Evolutionary conservation across 768 basidiomycete genomes (phyloP).

Genomic region (Boletellus ananas): DNA sequence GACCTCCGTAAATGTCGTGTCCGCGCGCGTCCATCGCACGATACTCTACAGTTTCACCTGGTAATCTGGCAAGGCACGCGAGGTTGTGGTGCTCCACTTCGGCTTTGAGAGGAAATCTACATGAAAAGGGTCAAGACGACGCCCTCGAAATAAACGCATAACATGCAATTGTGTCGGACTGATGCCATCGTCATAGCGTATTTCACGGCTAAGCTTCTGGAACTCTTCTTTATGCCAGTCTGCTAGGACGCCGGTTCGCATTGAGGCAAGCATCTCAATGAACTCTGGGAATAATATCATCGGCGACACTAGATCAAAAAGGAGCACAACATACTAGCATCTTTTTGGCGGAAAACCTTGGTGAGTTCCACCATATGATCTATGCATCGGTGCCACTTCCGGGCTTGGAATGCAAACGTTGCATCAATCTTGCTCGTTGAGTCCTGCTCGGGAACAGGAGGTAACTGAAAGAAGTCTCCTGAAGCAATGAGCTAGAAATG

Average conservation of each 20-base stretch:
- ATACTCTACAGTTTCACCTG: conserved; percentile 33
- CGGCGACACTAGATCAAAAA: background rate
- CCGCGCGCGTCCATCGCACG: conserved; percentile 45
- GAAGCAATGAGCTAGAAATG: conserved; percentile 58
- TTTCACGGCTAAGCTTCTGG: conserved; percentile 54
- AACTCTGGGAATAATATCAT: conserved; percentile 53
- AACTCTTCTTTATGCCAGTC: conserved; percentile 65
- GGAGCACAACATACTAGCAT: conserved; percentile 38
- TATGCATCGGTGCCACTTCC: conserved; percentile 56
- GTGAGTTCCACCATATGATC: conserved; percentile 43
- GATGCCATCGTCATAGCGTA: conserved; percentile 75
- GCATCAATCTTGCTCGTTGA: conserved; percentile 48
- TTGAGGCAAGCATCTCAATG: conserved; percentile 95
- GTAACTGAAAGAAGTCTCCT: conserved; percentile 81
- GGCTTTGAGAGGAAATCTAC: conserved; percentile 27
- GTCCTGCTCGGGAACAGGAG: conserved; percentile 58
- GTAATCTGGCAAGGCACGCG: conserved; percentile 15
- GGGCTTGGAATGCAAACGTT: conserved; percentile 64
- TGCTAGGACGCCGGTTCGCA: conserved; percentile 83
- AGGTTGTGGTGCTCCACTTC: conserved; percentile 26
- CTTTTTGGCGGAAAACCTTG: conserved; percentile 71
- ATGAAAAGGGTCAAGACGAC: background rate
- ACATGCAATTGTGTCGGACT: conserved; percentile 85
- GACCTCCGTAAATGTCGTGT: conserved; percentile 33
- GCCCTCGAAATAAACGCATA: background rate